Evolutionary conservation across 116 monocot genomes (phyloP), one percentile per base, ranked within the genome.

Genomic region (Trichopus zeylanicus): DNA sequence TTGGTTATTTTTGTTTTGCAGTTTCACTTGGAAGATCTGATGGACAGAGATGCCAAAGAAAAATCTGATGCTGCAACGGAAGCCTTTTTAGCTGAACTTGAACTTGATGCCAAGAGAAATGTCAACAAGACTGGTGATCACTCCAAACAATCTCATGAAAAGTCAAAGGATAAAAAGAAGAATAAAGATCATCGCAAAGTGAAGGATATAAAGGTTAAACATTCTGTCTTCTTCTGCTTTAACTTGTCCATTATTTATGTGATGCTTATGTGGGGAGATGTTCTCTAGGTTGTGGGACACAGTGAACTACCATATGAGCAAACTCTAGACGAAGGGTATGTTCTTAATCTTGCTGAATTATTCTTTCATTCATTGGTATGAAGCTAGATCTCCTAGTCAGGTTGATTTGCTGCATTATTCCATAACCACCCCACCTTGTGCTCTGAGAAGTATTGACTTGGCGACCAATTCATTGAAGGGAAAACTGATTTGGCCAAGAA

Each of bases 61-160:
- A 95, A 75, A 57, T 89, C 95, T 76, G 86, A 89, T 63, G 90
- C 95, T 64, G 90, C 86, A 53, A 77, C 78, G 52, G 83, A 95
- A 74, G 95, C 95, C 56, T 83, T 95, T 61, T 57, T 95, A 29
- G 95, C 83, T 33, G 95, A 95, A 70, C 90, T 95, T 62, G 95
- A 80, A 29, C 67, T 71, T 60, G 90, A 86, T 86, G 86, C 80
- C 48, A 81, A 86, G 61, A 95, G 70, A 64, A 76, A 53, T 60
- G 53, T 25, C 5, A 68, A 22, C 19, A 87, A 69, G 68, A 70
- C 61, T 35, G 67, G 62, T 25, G 83, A 93, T 16, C 49, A 68
- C 48, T 58, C 70, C 21, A 88, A 85, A 70, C 74, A 77, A 37
- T 33, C 56, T 26, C 77, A 80, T 25, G 93, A 95, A 21, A 95